Evolutionary conservation across 345 rosid species (phyloP), one percentile per base, ranked within the genome.

Genomic region (Nasturtium officinale): DNA sequence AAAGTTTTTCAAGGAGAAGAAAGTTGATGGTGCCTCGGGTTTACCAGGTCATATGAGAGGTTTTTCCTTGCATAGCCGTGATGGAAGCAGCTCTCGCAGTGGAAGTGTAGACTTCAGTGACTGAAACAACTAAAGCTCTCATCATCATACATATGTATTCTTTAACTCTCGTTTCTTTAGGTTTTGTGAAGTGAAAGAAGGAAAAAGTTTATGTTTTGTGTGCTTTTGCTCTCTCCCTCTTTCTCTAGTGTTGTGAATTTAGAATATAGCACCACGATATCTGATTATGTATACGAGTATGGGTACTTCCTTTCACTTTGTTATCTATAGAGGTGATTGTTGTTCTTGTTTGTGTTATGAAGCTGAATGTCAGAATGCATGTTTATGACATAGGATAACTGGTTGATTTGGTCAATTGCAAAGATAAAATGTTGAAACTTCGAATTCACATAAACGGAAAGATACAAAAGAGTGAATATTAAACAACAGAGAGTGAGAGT

Each of bases 1-100:
- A 70, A 88, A 43, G n/a, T 95, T 90, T 82, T 95, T 95, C 67
- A 82, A 86, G 92, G 96, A 88, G 73, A 91, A 88, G 69, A 91
- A 83, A 80, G 81, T 67, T 2, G 98, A 89, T 20, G 84, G 90
- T 29, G 84, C 87, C 38, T 82, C 90, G 3, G 80, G 72, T 17
- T 56, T 83, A 56, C 69, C 85, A 25, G 89, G 85, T 65, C 97
- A 87, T 51, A 79, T 86, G 90, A 87, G 90, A 79, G 86, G 83
- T 45, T 86, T 89, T 50, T 86, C 98, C 11, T 81, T 95, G 72
- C 87, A 90, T 77, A 91, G 95, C 79, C 91, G 73, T 20, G 82
- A 91, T 69, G 89, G 88, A 29, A 91, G 96, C 84, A 89, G 97
- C 77, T 89, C 98, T 4, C 77, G 79, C 52, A 86, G 91, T 61